Evolutionary conservation across 2,329 filamentous ascomycete species (phyloP), one percentile per base, ranked within the genome.

Genomic region (Nannizzia gypsea): DNA sequence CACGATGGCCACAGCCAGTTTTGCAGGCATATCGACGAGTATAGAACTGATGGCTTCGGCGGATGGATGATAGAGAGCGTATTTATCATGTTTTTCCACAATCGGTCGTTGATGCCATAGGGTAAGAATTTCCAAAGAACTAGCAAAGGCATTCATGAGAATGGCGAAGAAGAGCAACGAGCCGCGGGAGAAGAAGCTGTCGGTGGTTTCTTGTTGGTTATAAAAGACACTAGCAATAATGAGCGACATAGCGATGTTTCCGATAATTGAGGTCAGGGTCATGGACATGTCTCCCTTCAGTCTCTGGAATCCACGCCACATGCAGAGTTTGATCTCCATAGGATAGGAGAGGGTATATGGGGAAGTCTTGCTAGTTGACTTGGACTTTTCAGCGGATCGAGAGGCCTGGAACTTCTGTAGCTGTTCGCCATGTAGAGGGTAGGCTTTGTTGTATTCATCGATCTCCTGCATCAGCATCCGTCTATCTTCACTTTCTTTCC

Each of bases 71-170:
- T 96, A 96, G 11, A 96, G 79, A 17, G 90, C 90, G 70, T 95
- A 96, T 62, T 88, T 84, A 61, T 81, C 76, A 67, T 96, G 91
- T 71, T 96, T 96, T 70, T 96, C 90, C 61, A 96, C 89, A 67
- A 96, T 95, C 0, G 89, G 87, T 36, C 91, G 86, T 81, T 96
- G 90, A 1, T 88, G 83, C 70, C 93, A 96, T 3, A 96, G 80
- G 0, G 88, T 90, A 31, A 95, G 73, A 70, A 96, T 81, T 72
- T 95, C 89, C 42, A 93, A 80, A 60, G 87, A 86, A 70, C 84
- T 88, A 63, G 86, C 81, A 68, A 95, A 93, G 54, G 89, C 89
- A 72, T 93, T 95, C 77, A 93, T 85, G 62, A 96, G 78, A 68
- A 90, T 85, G 65, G 89, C 88, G 69, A 95, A 93, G 82, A 95